Conservation (phyloP, 768 basidiomycete genomes). For the Strobilomyces confusus region DNA sequence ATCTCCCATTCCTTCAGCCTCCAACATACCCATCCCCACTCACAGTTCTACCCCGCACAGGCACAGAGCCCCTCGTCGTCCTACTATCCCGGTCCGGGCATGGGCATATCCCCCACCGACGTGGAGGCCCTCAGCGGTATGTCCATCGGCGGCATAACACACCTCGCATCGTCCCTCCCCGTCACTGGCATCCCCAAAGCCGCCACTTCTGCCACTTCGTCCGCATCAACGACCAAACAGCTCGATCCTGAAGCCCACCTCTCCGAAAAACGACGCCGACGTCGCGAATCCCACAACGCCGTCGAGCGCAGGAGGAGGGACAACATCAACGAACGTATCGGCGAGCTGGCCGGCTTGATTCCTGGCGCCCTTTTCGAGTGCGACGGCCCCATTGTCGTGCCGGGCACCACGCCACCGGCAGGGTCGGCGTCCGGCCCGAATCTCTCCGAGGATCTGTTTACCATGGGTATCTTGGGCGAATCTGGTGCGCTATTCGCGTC, state of each 20-base stretch:
- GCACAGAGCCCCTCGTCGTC: constrained; percentile 29
- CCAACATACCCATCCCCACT: constrained; percentile 30
- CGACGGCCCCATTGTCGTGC: constrained; percentile 30
- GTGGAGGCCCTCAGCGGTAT: constrained; percentile 21
- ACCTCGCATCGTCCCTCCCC: constrained; percentile 21
- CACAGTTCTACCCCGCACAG: constrained; percentile 26
- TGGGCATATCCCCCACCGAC: constrained; percentile 27
- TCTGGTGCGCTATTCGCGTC: constrained; percentile 13
- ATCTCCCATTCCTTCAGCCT: constrained; percentile 30
- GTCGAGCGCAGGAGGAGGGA: constrained; percentile 85
- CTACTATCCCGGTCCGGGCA: constrained; percentile 24
- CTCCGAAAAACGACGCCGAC: constrained; percentile 74
- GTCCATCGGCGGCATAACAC: constrained; percentile 17
- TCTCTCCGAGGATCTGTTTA: constrained; percentile 20
- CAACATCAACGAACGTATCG: constrained; percentile 95
- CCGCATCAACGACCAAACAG: constrained; percentile 7
- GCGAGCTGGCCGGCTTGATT: constrained; percentile 82
- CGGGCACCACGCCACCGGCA: constrained; percentile 10
- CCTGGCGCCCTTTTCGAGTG: constrained; percentile 81
- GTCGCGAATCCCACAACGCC: constrained; percentile 88
- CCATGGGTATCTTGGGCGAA: constrained; percentile 18
- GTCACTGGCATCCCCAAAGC: constrained; percentile 15
- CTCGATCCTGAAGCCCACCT: constrained; percentile 39
- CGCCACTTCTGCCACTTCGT: background rate
- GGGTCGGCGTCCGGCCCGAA: constrained; percentile 11